Base-by-base conservation (phyloP, 805 yeast species). In the Groenewaldozyma tartarivorans region DNA sequence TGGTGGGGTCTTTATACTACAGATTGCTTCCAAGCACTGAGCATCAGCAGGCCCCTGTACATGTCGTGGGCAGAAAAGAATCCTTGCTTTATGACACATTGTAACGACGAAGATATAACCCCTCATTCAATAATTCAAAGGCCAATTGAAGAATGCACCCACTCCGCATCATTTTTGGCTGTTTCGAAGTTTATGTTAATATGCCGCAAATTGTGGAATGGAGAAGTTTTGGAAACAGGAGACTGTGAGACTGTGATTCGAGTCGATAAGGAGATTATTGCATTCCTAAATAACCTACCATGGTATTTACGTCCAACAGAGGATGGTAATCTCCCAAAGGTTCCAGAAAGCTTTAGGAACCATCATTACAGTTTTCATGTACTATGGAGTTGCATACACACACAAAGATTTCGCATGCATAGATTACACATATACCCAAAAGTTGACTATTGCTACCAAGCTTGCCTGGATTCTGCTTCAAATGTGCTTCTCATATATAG, bases 331-430 rank as follows among this genome's bases (percentile, higher is more conserved):
- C 32, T 34, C 36, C 40, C 40, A 32, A 30, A 11, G 15, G 35
- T 29, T 21, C 42, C 37, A 32, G n/a, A 29, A 9, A 26, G 27
- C 24, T 40, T 35, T 24, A 11, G 2, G 4, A 36, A 24, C 9
- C 35, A 35, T 17, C 34, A 35, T 21, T 35, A 32, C 22, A 21
- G 27, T 16, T 35, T 27, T 19, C 38, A 40, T 20, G 27, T 40
- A 16, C n/a, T 40, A n/a, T 40, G 43, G 43, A 40, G 43, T 30
- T 40, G 43, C 29, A 35, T 40, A 3, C 38, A 40, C 18, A 40
- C 43, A 6, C 43, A 40, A 19, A 26, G 38, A 26, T 29, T 40
- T 32, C 17, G 43, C 20, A 20, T 40, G 39, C 43, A 40, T 36
- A 18, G 43, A 16, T 20, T 19, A 15, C 31, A 35, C 22, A 21